A percentile compares a stretch with the other conserved stretches of the same genome.
Conservation (phyloP, 257 asterid species). For the Forsythia viridissima region DNA sequence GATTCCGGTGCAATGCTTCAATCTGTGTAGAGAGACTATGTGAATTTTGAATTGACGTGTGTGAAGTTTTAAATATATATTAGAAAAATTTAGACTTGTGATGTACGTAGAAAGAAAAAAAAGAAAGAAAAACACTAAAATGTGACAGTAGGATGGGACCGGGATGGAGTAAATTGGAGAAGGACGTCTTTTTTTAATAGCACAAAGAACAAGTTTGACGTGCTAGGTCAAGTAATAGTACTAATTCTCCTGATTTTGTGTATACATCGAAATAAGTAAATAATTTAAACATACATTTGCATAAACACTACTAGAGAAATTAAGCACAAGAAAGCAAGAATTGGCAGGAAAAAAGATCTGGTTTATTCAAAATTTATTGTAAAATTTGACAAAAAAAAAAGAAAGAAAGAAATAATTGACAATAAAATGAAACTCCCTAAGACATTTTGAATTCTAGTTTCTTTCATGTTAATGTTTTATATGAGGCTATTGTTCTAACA, state of each 20-base stretch:
- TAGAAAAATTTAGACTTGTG: too few relatives aligned
- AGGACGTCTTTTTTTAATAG: too few relatives aligned
- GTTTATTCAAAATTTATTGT: constrained; percentile 4
- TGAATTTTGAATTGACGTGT: too few relatives aligned
- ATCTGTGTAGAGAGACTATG: not conserved
- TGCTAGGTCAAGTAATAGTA: too few relatives aligned
- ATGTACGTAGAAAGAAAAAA: too few relatives aligned
- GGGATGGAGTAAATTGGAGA: too few relatives aligned
- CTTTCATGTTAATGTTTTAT: constrained; percentile 4
- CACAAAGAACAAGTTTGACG: too few relatives aligned
- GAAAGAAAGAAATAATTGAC: not conserved
- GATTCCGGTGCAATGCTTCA: not conserved
- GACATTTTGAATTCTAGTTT: constrained; percentile 22
- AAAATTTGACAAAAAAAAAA: not conserved
- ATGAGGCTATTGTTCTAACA: not conserved
- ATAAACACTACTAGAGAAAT: too few relatives aligned
- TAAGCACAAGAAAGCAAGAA: not conserved
- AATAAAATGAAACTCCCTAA: constrained; percentile 25
- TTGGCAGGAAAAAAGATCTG: not conserved
- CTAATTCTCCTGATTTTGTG: not conserved
- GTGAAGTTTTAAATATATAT: too few relatives aligned
- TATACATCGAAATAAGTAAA: not conserved
- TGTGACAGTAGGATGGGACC: too few relatives aligned
- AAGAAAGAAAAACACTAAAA: too few relatives aligned
- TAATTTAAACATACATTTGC: too few relatives aligned